Evolutionary conservation across 2,329 filamentous ascomycete species (phyloP).

Genomic region (Ascocoryne sarcoides): DNA sequence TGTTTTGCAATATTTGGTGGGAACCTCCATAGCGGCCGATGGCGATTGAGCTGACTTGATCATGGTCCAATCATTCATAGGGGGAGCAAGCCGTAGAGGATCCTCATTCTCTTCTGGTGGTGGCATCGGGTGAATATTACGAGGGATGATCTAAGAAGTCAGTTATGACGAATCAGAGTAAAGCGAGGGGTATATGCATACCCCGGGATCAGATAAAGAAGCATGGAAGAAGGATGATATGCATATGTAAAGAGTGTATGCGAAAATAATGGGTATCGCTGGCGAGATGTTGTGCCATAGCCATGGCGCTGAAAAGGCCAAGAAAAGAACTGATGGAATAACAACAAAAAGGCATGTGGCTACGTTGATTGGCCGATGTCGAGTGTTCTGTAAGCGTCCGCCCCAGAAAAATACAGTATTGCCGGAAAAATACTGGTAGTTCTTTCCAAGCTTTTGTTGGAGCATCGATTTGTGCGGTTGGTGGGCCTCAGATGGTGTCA

Average conservation of each 20-base stretch:
- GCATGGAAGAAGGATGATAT: constrained; percentile 92
- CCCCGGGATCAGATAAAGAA: constrained; percentile 84
- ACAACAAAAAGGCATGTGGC: constrained; percentile 75
- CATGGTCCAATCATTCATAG: constrained; percentile 89
- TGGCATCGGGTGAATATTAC: constrained; percentile 87
- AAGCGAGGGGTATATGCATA: constrained; percentile 39
- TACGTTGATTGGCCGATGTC: constrained; percentile 80
- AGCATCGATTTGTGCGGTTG: constrained; percentile 20
- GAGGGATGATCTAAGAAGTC: constrained; percentile 68
- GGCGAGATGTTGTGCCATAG: constrained; percentile 87
- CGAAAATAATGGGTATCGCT: constrained; percentile 80
- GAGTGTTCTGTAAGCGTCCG: constrained; percentile 80
- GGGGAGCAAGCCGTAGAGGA: constrained; percentile 69
- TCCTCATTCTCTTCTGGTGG: constrained; percentile 67
- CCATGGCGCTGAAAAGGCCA: constrained; percentile 66
- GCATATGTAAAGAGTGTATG: constrained; percentile 83
- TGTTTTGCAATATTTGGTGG: constrained; percentile 95
- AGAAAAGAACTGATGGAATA: constrained; percentile 73
- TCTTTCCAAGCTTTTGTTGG: constrained; percentile 54
- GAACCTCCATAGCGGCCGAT: constrained; percentile 91
- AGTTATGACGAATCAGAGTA: constrained; percentile 4
- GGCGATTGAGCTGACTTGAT: constrained; percentile 67
- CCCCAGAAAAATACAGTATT: constrained; percentile 86
- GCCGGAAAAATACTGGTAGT: constrained; percentile 88
- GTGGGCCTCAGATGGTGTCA: constrained; percentile 39